Evolutionary conservation across 2,329 filamentous ascomycete genomes (phyloP).

Genomic region (Chaetomium sp.): DNA sequence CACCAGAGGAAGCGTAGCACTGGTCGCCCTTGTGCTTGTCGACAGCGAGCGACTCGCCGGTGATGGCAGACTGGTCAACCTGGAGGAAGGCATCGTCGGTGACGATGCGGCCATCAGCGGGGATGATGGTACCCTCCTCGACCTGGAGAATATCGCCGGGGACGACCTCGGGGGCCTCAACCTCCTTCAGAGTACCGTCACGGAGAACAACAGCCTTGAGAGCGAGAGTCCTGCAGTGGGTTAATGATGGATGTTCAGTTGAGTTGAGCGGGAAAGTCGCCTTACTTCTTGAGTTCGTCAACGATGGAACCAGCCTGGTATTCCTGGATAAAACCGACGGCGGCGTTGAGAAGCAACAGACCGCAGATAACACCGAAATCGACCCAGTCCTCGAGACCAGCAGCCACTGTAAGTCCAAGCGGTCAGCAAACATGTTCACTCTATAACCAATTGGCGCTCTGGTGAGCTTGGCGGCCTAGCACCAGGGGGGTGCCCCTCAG

Average conservation of each 20-base stretch:
- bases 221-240: conserved; percentile 61
- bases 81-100: conserved; percentile 84
- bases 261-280: neutral
- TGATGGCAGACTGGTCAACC: conserved; percentile 90
- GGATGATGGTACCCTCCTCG: conserved; percentile 90
- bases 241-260: conserved; percentile 14
- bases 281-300: conserved; percentile 79
- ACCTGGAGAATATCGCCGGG: conserved; percentile 88
- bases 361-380: conserved; percentile 91
- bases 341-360: conserved; percentile 80
- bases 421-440: conserved; percentile 32
- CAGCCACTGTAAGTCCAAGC: conserved; percentile 62
- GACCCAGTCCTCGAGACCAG: conserved; percentile 85
- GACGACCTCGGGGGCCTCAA: conserved; percentile 81
- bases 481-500: conserved; percentile 28
- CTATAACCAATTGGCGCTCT: conserved; percentile 25
- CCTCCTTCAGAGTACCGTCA: conserved; percentile 74
- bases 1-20: conserved; percentile 81
- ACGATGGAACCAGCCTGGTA: conserved; percentile 89
- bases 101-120: conserved; percentile 83
- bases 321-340: conserved; percentile 86
- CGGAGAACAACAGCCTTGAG: conserved; percentile 86
- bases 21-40: conserved; percentile 82
- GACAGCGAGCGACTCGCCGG: conserved; percentile 87
- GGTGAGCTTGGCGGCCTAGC: neutral